Percentiles rank a stretch among this genome's conserved stretches.
phyloP scores from a whole-genome alignment of 768 basidiomycete species.

The Suillus subluteus region DNA sequence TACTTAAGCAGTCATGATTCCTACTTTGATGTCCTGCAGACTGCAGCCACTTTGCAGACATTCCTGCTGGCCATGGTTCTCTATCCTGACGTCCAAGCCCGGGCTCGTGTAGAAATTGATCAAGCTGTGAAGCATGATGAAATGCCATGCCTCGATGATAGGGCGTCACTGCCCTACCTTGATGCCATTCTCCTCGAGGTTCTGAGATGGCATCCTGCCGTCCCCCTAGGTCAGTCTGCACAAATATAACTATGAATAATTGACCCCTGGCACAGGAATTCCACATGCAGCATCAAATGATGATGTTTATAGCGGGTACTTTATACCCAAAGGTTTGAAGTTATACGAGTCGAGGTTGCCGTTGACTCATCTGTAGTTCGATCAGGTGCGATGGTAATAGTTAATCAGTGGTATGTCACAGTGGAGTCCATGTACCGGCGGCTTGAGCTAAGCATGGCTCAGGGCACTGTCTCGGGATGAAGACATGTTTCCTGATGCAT shows the following conservation, averaged over 20 bases:
- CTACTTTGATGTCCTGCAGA: constrained; percentile 8
- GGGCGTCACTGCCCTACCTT: constrained; percentile 25
- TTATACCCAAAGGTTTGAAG: constrained; percentile 53
- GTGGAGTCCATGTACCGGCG: no score
- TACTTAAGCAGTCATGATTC: neutral
- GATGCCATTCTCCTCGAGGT: constrained; percentile 26
- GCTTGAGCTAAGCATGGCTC: neutral
- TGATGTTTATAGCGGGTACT: constrained; percentile 43
- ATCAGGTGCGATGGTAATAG: neutral
- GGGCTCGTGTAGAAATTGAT: constrained; percentile 35
- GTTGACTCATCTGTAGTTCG: neutral
- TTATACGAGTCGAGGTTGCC: neutral
- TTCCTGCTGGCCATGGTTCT: constrained; percentile 34
- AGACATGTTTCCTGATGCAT: neutral
- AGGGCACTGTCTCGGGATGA: constrained; percentile 10
- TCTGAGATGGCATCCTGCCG: constrained; percentile 26
- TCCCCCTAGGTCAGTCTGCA: constrained; percentile 23
- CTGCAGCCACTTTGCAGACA: constrained; percentile 23
- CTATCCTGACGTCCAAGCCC: constrained; percentile 29
- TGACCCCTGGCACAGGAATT: constrained; percentile 14
- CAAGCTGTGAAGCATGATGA: constrained; percentile 15
- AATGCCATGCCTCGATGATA: constrained; percentile 20
- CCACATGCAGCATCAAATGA: constrained; percentile 34
- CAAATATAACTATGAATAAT: neutral
- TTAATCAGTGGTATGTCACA: constrained; percentile 4